Evolutionary conservation across 2,329 filamentous ascomycete species (phyloP).

Genomic region (Fusarium virguliforme): DNA sequence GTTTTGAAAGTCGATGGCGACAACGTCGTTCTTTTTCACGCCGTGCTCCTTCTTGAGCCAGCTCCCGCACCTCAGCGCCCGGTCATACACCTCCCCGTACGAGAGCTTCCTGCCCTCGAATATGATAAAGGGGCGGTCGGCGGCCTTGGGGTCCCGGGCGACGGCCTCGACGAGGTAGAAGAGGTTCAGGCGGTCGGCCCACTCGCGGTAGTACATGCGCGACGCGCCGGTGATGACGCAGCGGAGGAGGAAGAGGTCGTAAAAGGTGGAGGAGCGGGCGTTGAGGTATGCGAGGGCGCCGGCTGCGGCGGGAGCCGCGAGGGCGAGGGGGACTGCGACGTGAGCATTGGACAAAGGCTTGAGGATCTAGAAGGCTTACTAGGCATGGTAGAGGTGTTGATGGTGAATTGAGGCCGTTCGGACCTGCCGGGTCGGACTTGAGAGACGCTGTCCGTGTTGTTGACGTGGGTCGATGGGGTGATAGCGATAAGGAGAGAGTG

Average conservation of each 20-base stretch:
- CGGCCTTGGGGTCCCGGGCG: conserved; percentile 68
- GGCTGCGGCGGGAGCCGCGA: conserved; percentile 73
- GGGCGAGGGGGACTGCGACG: conserved; percentile 65
- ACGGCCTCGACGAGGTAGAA: conserved; percentile 83
- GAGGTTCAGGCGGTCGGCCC: conserved; percentile 74
- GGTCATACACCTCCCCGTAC: conserved; percentile 82
- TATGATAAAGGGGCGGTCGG: conserved; percentile 73
- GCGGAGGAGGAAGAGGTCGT: conserved; percentile 76
- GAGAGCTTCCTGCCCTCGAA: conserved; percentile 80
- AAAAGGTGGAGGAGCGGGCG: conserved; percentile 76
- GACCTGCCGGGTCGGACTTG: neutral
- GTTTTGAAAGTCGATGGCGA: conserved; percentile 87
- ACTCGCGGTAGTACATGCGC: conserved; percentile 64
- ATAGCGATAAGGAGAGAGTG: conserved; percentile 38
- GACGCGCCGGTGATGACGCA: conserved; percentile 65
- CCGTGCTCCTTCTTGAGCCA: conserved; percentile 79
- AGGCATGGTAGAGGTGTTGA: conserved; percentile 35
- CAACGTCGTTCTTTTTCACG: conserved; percentile 80
- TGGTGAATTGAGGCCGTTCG: conserved; percentile 1
- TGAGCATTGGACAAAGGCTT: conserved; percentile 10
- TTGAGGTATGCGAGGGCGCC: conserved; percentile 85
- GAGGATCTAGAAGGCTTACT: conserved; percentile 15
- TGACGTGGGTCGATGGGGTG: conserved; percentile 42
- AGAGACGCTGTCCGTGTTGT: neutral
- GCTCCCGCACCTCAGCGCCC: conserved; percentile 78